Evolutionary conservation across 176 grass and related monocot species (phyloP).

Genomic region (Triticum turgidum): DNA sequence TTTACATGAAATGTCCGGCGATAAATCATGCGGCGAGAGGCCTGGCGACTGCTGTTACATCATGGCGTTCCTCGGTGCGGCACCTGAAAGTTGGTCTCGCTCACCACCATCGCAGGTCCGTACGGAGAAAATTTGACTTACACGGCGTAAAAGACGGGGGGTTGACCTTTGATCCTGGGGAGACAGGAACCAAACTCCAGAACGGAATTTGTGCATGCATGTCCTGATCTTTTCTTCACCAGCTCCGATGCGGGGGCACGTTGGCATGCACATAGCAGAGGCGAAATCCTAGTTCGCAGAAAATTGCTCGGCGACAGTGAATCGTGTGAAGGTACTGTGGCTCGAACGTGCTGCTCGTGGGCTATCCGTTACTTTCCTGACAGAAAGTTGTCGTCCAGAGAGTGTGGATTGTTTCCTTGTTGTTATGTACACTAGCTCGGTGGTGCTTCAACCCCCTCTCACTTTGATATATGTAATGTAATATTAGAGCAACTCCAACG

Average conservation of each 20-base stretch:
- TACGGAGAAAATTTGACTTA: not conserved
- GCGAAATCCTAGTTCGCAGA: not conserved
- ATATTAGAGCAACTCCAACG: too few species aligned
- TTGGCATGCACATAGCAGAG: not conserved
- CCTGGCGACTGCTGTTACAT: not conserved
- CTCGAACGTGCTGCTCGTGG: not conserved
- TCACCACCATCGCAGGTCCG: constrained; percentile 2
- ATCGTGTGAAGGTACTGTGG: not conserved
- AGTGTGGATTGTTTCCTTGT: not conserved
- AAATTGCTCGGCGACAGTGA: not conserved
- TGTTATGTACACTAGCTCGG: not conserved
- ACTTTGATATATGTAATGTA: not conserved
- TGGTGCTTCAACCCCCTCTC: not conserved
- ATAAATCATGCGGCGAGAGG: not conserved
- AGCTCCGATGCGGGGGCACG: not conserved
- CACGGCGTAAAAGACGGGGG: constrained; percentile 3
- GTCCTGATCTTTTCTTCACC: not conserved
- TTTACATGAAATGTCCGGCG: not conserved
- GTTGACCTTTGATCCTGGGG: not conserved
- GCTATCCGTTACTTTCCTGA: not conserved
- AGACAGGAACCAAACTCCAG: constrained; percentile 38
- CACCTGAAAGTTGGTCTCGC: constrained; percentile 14
- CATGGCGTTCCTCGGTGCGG: constrained; percentile 15
- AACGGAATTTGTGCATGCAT: not conserved
- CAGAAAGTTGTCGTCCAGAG: not conserved